Conservation (phyloP, 2,329 filamentous ascomycete genomes). For the Diaporthe citri region DNA sequence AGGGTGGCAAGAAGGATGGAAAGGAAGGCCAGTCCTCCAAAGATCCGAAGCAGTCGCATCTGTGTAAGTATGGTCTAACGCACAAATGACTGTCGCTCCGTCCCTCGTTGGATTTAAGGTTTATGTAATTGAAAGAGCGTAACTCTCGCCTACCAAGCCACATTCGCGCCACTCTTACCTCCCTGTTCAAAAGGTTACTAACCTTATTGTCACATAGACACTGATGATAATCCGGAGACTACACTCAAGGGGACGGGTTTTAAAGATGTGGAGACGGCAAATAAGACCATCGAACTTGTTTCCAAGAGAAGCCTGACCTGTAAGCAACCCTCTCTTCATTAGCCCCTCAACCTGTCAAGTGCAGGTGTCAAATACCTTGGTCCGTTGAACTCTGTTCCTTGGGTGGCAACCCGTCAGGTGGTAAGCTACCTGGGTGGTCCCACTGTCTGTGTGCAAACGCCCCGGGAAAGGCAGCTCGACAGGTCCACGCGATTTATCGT, state of each 20-base stretch:
- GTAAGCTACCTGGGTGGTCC: neutral
- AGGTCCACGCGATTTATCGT: neutral
- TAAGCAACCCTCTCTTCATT: slow-evolving; percentile 13
- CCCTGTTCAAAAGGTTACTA: neutral
- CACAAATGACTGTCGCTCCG: too few relatives aligned
- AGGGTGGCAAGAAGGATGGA: neutral
- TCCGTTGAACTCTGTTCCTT: neutral
- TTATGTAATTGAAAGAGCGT: neutral
- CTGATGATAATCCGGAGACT: slow-evolving; percentile 39
- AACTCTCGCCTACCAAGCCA: neutral
- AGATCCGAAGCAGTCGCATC: slow-evolving; percentile 35
- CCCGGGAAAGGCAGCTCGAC: too few relatives aligned
- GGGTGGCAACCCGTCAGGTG: neutral
- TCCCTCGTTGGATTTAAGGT: neutral
- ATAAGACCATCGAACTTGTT: slow-evolving; percentile 38
- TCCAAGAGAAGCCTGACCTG: slow-evolving; percentile 34
- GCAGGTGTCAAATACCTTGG: neutral
- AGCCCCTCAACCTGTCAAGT: neutral
- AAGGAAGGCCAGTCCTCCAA: slow-evolving; percentile 23
- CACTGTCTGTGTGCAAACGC: neutral
- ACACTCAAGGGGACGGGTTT: slow-evolving; percentile 37
- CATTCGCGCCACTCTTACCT: too few relatives aligned
- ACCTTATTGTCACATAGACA: slow-evolving; percentile 13
- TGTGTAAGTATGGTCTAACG: slow-evolving; percentile 9
- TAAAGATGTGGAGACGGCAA: slow-evolving; percentile 38